Conservation (phyloP, 106 monocot species). For the Cymbidium sinense region DNA sequence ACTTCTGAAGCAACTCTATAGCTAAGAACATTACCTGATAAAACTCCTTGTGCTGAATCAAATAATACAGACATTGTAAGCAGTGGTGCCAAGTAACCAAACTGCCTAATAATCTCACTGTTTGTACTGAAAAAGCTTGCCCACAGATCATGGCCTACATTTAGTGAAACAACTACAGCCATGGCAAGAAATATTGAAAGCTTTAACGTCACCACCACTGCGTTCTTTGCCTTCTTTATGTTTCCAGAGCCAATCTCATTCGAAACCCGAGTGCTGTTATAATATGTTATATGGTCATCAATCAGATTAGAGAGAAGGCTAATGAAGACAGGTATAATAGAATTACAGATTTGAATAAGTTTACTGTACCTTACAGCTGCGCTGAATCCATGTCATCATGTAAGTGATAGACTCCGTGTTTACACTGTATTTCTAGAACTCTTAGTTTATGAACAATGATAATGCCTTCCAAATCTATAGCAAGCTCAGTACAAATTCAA, state of each 20-base stretch:
- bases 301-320: neutral
- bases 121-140: constrained; percentile 56
- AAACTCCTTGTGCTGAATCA: constrained; percentile 72
- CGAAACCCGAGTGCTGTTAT: constrained; percentile 65
- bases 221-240: constrained; percentile 50
- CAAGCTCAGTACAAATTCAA: neutral
- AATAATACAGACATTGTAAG: constrained; percentile 56
- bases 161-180: constrained; percentile 30
- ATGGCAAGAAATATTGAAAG: constrained; percentile 43
- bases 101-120: constrained; percentile 33
- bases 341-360: neutral
- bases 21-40: constrained; percentile 40
- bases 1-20: neutral
- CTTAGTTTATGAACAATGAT: neutral
- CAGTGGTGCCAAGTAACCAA: constrained; percentile 56
- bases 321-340: neutral
- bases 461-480: neutral
- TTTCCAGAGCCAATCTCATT: constrained; percentile 80
- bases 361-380: constrained; percentile 69
- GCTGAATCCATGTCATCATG: constrained; percentile 69
- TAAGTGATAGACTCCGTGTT: constrained; percentile 66
- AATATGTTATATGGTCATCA: neutral
- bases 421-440: constrained; percentile 31
- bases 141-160: constrained; percentile 47
- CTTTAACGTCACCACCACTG: constrained; percentile 53